Base-by-base conservation (phyloP, 106 monocot species). In the Dioscorea dumetorum region DNA sequence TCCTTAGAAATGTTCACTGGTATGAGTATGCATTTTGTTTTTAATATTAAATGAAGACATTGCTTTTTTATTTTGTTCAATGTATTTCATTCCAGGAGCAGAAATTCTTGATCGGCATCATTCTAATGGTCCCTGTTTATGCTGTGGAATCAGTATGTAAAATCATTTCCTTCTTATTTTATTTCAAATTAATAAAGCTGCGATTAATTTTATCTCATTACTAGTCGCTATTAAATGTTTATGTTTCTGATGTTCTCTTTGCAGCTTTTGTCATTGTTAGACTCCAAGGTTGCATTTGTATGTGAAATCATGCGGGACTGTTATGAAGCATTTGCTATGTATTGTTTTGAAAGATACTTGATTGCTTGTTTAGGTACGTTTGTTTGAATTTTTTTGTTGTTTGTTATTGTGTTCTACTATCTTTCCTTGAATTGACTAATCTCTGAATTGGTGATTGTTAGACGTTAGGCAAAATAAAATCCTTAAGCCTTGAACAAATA, bases 241-340 rank as follows among this genome's bases (percentile, higher is more conserved):
- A 16, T 79, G 41, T 82, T 78, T 66, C 6, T 41, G 41, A 10
- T 41, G 41, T 41, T 41, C 10, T 41, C 41, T 75, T 72, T 61
- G 59, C 85, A 99, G 97, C 92, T 90, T 65, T 77, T 92, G 33
- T 92, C 97, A 50, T 50, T 99, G 33, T 58, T 80, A 72, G 58
- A 99, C 75, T 78, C 88, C 48, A 68, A 87, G 49, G 80, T 75
- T 49, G 89, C 92, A 56, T 99, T 92, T 67, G 35, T 84, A 33
- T 92, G 88, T 79, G 97, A 92, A 83, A 77, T 92, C 23, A 92
- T 92, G 86, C 88, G 97, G n/a, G 92, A 99, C 49, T 99, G 97
- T 72, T 99, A 99, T 49, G 97, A 99, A 78, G 92, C 97, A 15
- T 92, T 99, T 74, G 97, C 97, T 64, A 81, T 99, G 79, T 99